A percentile compares a stretch with the other conserved stretches of the same genome.
phyloP scores from a whole-genome alignment of 306 rosid species.

The Quercus gilva region DNA sequence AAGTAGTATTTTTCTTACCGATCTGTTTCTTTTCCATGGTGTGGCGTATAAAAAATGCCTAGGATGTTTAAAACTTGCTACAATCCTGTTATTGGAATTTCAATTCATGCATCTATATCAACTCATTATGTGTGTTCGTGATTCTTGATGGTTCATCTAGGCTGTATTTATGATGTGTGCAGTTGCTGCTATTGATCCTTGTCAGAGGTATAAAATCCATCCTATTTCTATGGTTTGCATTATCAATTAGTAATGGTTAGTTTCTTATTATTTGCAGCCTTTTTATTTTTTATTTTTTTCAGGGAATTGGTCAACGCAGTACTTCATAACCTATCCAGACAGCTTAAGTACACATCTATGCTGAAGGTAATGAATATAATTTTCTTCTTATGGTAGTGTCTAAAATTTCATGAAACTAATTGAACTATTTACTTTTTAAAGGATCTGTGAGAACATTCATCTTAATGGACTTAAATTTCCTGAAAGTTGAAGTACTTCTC shows the following conservation, averaged over 20 bases:
- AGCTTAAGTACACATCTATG: conserved; percentile 66
- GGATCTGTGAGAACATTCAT: conserved; percentile 1
- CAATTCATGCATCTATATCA: neutral
- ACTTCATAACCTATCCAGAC: conserved; percentile 66
- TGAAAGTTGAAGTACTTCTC: neutral
- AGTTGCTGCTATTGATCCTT: conserved; percentile 79
- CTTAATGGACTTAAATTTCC: conserved; percentile 2
- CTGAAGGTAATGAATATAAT: conserved; percentile 54
- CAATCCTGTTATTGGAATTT: neutral
- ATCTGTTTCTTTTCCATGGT: neutral
- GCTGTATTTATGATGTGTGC: conserved; percentile 90
- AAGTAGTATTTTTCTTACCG: neutral
- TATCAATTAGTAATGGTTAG: neutral
- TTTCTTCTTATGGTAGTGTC: conserved; percentile 9
- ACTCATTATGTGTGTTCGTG: conserved; percentile 12
- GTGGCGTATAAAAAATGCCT: neutral
- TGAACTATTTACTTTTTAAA: neutral
- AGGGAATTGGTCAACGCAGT: conserved; percentile 68
- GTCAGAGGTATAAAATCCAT: conserved; percentile 59
- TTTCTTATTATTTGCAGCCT: conserved; percentile 16
- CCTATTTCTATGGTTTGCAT: conserved; percentile 9
- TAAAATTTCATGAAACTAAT: neutral
- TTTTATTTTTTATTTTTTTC: neutral
- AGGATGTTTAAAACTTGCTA: neutral
- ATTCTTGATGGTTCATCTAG: conserved; percentile 44